Conservation (phyloP, 176 grass and related monocot species). For the Oryza punctata region DNA sequence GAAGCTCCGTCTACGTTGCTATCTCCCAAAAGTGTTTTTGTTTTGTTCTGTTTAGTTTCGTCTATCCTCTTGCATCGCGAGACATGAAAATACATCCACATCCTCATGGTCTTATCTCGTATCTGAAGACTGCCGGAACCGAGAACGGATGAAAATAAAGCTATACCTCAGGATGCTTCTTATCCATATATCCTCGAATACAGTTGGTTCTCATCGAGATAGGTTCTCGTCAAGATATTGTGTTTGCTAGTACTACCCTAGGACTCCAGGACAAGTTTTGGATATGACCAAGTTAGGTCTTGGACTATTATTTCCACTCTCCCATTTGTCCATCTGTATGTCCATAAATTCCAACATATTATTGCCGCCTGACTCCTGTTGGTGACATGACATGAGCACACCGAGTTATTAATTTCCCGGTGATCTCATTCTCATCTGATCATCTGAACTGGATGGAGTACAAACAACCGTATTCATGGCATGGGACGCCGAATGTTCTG, state of each 20-base stretch:
- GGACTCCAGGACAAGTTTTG: too few relatives aligned
- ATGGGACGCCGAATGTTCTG: background rate
- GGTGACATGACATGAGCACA: background rate
- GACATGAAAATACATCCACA: background rate
- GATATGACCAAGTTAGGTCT: background rate
- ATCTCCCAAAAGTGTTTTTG: background rate
- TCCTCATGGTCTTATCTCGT: slow-evolving; percentile 1
- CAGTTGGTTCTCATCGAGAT: background rate
- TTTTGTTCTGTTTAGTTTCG: background rate
- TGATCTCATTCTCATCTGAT: background rate
- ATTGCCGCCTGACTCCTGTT: background rate
- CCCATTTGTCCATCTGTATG: background rate
- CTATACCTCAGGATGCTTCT: background rate
- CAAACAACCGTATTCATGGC: background rate
- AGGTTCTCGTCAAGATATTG: background rate
- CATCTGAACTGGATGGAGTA: background rate
- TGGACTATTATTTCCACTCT: background rate
- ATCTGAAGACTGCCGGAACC: background rate
- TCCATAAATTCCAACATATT: background rate
- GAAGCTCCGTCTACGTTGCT: background rate
- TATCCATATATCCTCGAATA: background rate
- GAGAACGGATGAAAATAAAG: background rate
- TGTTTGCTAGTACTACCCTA: background rate
- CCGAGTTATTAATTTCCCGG: slow-evolving; percentile 6
- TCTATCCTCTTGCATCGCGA: background rate